Conservation (phyloP, 179 eudicot species). For the Silene noctiflora region DNA sequence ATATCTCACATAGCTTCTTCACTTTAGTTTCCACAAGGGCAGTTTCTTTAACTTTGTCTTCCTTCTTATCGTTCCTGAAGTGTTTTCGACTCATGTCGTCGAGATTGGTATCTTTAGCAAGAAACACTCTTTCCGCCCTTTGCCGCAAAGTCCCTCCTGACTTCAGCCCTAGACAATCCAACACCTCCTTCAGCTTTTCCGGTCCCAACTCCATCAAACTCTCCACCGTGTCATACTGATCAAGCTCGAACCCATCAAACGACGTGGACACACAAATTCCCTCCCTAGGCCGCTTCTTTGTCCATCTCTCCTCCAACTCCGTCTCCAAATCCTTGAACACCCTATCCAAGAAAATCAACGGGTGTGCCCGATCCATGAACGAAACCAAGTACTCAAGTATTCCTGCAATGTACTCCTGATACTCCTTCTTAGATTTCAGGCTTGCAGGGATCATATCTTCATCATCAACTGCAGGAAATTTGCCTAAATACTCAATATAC, state of each 20-base stretch:
- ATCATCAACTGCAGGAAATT: not conserved
- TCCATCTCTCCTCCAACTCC: too few species aligned
- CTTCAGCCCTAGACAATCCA: not conserved
- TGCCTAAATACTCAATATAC: conserved; percentile 7
- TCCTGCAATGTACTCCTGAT: not conserved
- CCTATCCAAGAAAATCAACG: not conserved
- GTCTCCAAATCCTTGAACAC: not conserved
- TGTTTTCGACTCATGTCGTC: conserved; percentile 3
- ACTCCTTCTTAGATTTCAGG: not conserved
- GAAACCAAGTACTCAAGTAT: conserved; percentile 9
- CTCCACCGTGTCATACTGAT: not conserved
- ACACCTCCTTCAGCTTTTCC: conserved; percentile 5
- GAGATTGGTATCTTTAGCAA: not conserved
- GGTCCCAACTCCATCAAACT: not conserved
- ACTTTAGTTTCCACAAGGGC: conserved; percentile 14
- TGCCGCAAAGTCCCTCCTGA: not conserved
- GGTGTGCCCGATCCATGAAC: conserved; percentile 1
- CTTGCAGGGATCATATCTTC: not conserved
- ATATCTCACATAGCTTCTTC: conserved; percentile 14
- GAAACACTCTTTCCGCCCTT: not conserved
- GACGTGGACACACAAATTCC: too few species aligned
- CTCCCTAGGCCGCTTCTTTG: too few species aligned
- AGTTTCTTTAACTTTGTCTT: not conserved
- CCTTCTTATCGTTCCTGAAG: not conserved
- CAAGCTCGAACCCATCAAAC: not conserved